Evolutionary conservation across 2,329 filamentous ascomycete genomes (phyloP).

Genomic region (Emericellopsis cladophorae): DNA sequence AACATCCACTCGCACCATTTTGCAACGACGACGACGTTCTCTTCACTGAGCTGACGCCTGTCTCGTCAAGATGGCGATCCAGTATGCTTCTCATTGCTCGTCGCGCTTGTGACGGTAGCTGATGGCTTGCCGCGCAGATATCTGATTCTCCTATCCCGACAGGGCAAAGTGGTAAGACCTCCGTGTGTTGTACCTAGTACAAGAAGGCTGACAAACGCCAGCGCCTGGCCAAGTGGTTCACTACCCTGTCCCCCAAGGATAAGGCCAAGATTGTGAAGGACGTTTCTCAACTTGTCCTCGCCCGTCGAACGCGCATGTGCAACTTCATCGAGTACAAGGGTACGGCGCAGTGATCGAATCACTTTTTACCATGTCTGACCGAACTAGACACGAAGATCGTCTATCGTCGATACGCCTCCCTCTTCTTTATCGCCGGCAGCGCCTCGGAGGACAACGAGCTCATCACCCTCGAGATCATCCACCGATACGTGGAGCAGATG

Average conservation of each 20-base stretch:
- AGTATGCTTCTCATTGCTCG: constrained; percentile 18
- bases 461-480: constrained; percentile 95
- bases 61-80: constrained; percentile 26
- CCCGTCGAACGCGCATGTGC: constrained; percentile 95
- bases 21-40: neutral
- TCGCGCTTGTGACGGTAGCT: constrained; percentile 1
- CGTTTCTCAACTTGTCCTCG: constrained; percentile 93
- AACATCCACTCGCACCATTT: constrained; percentile 6
- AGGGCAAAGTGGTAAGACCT: constrained; percentile 90
- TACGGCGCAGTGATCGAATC: constrained; percentile 18
- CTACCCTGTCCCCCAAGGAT: constrained; percentile 90
- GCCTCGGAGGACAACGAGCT: constrained; percentile 96
- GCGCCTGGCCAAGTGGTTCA: constrained; percentile 99
- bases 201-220: constrained; percentile 22
- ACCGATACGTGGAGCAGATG: constrained; percentile 99
- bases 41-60: constrained; percentile 7
- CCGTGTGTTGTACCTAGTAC: neutral
- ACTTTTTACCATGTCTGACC: neutral
- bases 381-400: constrained; percentile 87
- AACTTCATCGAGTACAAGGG: constrained; percentile 99
- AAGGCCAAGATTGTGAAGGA: constrained; percentile 99
- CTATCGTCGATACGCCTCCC: constrained; percentile 93
- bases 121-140: constrained; percentile 48
- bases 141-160: constrained; percentile 89
- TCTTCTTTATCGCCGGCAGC: constrained; percentile 98